Conservation (phyloP, 139 green algal genomes). For the Chlamydomonas applanata region DNA sequence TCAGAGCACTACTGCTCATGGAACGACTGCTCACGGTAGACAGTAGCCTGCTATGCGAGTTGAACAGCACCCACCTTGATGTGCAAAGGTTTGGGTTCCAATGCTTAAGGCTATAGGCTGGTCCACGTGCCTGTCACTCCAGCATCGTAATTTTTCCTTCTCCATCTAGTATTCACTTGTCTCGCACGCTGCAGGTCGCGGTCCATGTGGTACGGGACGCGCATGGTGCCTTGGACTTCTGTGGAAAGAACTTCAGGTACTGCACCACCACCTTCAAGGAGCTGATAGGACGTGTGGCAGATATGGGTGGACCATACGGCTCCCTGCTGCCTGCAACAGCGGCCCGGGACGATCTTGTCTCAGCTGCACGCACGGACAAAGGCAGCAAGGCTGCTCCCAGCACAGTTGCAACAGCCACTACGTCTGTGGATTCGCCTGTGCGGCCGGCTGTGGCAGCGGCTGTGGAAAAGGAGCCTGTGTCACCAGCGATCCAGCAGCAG, state of each 20-base stretch:
- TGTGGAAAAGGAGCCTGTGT: not conserved
- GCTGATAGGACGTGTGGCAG: slow-evolving; percentile 18
- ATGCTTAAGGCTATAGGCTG: not conserved
- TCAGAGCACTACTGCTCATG: too few species aligned
- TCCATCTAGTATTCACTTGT: too few species aligned
- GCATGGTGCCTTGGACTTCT: slow-evolving; percentile 47
- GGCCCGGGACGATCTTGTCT: too few species aligned
- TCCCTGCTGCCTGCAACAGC: too few species aligned
- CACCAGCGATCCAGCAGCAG: not conserved
- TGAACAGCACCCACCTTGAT: too few species aligned
- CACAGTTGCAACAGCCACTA: too few species aligned
- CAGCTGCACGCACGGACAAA: not conserved
- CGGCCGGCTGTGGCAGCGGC: not conserved
- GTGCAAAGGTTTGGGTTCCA: too few species aligned
- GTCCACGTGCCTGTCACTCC: not conserved
- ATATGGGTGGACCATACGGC: not conserved
- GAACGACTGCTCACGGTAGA: too few species aligned
- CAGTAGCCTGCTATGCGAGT: too few species aligned
- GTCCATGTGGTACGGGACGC: slow-evolving; percentile 39
- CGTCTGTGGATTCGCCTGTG: not conserved
- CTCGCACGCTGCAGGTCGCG: slow-evolving; percentile 39
- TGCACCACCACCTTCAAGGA: slow-evolving; percentile 41
- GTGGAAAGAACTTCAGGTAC: slow-evolving; percentile 63
- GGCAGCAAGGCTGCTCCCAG: too few species aligned
- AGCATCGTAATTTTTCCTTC: not conserved